A percentile compares a stretch with the other conserved stretches of the same genome.
Conservation (phyloP, 768 basidiomycete genomes). For the Jaapia argillacea region DNA sequence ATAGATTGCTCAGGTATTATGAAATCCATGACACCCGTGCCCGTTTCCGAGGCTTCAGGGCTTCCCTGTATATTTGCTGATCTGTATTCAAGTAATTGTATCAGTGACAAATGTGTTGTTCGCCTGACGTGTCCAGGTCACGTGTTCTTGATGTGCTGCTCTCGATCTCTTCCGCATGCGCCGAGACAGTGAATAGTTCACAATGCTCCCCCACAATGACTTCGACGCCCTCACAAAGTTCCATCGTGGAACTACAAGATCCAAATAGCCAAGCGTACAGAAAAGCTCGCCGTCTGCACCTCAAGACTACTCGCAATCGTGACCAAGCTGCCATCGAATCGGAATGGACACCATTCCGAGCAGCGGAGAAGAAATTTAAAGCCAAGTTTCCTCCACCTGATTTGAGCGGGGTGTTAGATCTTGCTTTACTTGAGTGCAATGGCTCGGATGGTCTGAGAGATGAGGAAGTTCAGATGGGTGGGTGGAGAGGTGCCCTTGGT, state of each 20-base stretch:
- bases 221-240: no score
- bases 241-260: constrained; percentile 24
- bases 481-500: constrained; percentile 36
- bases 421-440: constrained; percentile 41
- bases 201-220: no score
- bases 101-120: no score
- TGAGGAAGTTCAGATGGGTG: constrained; percentile 32
- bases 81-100: no score
- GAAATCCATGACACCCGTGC: no score
- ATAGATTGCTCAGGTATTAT: no score
- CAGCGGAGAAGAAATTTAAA: constrained; percentile 75
- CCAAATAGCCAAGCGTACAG: constrained; percentile 45
- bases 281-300: constrained; percentile 43
- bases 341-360: constrained; percentile 68
- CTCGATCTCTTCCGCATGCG: no score
- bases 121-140: no score
- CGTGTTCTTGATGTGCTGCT: no score
- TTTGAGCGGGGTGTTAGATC: constrained; percentile 58
- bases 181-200: no score
- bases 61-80: no score
- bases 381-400: constrained; percentile 71
- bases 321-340: constrained; percentile 25
- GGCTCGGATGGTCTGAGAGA: constrained; percentile 27
- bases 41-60: no score
- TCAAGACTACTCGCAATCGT: constrained; percentile 52